phyloP scores from a whole-genome alignment of 2,329 filamentous ascomycete genomes.

The Chaetomiaceae sp. region DNA sequence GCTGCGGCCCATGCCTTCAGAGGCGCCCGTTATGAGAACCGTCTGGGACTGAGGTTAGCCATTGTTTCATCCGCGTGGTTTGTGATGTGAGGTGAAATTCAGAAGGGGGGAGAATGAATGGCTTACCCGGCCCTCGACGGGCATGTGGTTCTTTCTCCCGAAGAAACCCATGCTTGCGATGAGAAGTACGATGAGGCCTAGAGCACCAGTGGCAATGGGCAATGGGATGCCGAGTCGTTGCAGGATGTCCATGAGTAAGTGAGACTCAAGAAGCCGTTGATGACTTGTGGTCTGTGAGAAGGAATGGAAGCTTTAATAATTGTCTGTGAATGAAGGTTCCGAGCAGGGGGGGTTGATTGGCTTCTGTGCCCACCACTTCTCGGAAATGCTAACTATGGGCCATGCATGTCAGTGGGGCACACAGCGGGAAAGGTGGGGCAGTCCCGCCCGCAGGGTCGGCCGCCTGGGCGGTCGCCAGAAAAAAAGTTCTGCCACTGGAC shows the following conservation, averaged over 20 bases:
- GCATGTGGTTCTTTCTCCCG: slow-evolving; percentile 67
- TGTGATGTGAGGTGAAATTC: no score
- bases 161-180: slow-evolving; percentile 63
- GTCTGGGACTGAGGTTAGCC: slow-evolving; percentile 54
- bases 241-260: slow-evolving; percentile 24
- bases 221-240: slow-evolving; percentile 19
- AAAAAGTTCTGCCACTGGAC: slow-evolving; percentile 22
- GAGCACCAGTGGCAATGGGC: slow-evolving; percentile 26
- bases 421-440: slow-evolving; percentile 11
- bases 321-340: background rate
- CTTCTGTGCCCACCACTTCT: background rate
- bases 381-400: background rate
- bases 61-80: no score
- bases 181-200: slow-evolving; percentile 35
- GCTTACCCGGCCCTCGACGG: slow-evolving; percentile 77
- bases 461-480: slow-evolving; percentile 1
- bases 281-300: background rate
- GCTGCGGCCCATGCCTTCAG: slow-evolving; percentile 84
- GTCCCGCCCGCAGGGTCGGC: background rate
- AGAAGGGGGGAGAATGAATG: no score
- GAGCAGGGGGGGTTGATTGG: slow-evolving; percentile 9
- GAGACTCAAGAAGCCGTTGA: background rate
- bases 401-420: slow-evolving; percentile 1
- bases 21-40: slow-evolving; percentile 82
- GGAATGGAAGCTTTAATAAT: background rate